A percentile compares a stretch with the other conserved stretches of the same genome.
Conservation (phyloP, 768 basidiomycete genomes). For the Hypholoma sublateritium region DNA sequence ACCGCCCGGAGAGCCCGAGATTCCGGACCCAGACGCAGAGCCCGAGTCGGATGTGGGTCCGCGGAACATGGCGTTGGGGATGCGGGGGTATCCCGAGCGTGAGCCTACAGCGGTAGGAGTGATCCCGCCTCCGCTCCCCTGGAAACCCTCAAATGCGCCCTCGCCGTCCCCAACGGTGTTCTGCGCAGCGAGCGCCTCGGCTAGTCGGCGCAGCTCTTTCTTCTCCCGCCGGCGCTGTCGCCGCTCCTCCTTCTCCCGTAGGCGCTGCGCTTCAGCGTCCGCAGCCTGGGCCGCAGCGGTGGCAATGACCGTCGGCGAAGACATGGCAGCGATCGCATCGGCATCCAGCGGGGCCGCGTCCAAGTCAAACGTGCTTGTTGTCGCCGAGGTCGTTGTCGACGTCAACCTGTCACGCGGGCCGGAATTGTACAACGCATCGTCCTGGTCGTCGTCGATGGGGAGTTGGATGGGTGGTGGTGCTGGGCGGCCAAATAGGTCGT, state of each 20-base stretch:
- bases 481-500: slow-evolving; percentile 58
- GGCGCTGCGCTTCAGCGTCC: slow-evolving; percentile 37
- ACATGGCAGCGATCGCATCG: slow-evolving; percentile 51
- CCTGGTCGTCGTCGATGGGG: slow-evolving; percentile 43
- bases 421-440: slow-evolving; percentile 26
- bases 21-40: slow-evolving; percentile 15
- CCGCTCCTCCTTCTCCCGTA: slow-evolving; percentile 51
- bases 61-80: slow-evolving; percentile 14
- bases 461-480: slow-evolving; percentile 48
- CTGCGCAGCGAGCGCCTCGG: slow-evolving; percentile 32
- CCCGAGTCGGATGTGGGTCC: slow-evolving; percentile 14
- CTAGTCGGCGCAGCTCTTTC: slow-evolving; percentile 41
- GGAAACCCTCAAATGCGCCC: slow-evolving; percentile 66
- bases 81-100: slow-evolving; percentile 14
- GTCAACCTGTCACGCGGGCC: slow-evolving; percentile 1
- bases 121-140: slow-evolving; percentile 41
- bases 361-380: slow-evolving; percentile 54
- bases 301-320: slow-evolving; percentile 38
- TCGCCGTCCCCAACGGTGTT: slow-evolving; percentile 22
- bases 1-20: slow-evolving; percentile 9
- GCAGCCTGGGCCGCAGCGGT: slow-evolving; percentile 27
- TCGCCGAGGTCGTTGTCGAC: slow-evolving; percentile 5
- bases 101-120: neutral
- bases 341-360: slow-evolving; percentile 69
- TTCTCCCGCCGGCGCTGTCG: slow-evolving; percentile 44